These are phyloP conservation scores for Phialemoniopsis sp. DNA, from an alignment of 2,329 filamentous ascomycete genomes.

Conservation along the genomic window DNA sequence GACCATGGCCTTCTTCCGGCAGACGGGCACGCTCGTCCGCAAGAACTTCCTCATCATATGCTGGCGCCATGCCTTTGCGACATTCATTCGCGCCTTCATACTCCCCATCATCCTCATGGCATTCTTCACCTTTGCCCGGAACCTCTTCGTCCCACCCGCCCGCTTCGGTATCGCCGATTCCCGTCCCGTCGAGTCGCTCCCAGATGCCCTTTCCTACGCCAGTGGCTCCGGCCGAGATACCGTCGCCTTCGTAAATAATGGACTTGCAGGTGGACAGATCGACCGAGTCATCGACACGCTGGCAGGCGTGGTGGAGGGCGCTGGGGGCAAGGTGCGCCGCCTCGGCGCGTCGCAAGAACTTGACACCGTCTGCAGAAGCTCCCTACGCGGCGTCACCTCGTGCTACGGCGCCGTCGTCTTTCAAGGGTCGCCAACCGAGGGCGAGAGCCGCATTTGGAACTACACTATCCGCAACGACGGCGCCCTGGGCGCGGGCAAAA, in stretches of 20 bases:
- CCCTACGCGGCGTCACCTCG: constrained; percentile 58
- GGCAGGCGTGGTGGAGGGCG: constrained; percentile 48
- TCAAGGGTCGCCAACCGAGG: constrained; percentile 69
- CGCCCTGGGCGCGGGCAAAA: constrained; percentile 57
- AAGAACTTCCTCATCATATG: constrained; percentile 61
- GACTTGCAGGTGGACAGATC: constrained; percentile 64
- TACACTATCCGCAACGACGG: constrained; percentile 80
- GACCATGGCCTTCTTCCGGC: constrained; percentile 53
- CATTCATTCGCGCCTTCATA: constrained; percentile 52
- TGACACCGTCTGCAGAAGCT: constrained; percentile 48
- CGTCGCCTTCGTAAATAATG: constrained; percentile 76
- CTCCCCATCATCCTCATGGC: constrained; percentile 54
- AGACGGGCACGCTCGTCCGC: constrained; percentile 55
- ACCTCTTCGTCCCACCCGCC: constrained; percentile 77
- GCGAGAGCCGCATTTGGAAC: constrained; percentile 68
- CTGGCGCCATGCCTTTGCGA: constrained; percentile 46
- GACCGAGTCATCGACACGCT: constrained; percentile 64
- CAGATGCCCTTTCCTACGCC: constrained; percentile 57
- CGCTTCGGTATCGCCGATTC: constrained; percentile 67
- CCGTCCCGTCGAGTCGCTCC: constrained; percentile 58
- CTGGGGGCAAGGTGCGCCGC: constrained; percentile 39
- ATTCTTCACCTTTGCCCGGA: constrained; percentile 69
- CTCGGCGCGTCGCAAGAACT: constrained; percentile 20
- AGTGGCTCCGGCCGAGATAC: constrained; percentile 56
- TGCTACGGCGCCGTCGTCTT: constrained; percentile 75